These are phyloP conservation scores for Jamesozyma rosinii DNA, from an alignment of 805 yeast genomes.

Conservation along the genomic window DNA sequence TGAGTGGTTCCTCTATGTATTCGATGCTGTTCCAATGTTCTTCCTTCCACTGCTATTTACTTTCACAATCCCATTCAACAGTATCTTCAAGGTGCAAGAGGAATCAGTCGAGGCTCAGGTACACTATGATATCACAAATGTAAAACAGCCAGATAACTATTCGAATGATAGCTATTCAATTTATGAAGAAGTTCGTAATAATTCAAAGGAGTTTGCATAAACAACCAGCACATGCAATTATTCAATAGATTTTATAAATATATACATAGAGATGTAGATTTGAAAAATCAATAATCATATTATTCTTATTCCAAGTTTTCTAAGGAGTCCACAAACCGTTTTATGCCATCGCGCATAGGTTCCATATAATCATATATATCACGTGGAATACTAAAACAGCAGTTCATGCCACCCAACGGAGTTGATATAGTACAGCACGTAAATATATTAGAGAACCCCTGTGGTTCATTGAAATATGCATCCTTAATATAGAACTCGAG, in stretches of 20 bases:
- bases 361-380: slow-evolving; percentile 5
- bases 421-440: slow-evolving; percentile 19
- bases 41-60: slow-evolving; percentile 5
- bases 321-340: neutral
- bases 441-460: slow-evolving; percentile 19
- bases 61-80: slow-evolving; percentile 8
- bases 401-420: slow-evolving; percentile 20
- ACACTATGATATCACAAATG: neutral
- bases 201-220: neutral
- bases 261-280: no score
- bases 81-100: slow-evolving; percentile 12
- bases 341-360: slow-evolving; percentile 5
- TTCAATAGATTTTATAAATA: no score
- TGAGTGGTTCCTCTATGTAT: slow-evolving; percentile 24
- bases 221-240: no score
- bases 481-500: slow-evolving; percentile 13
- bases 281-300: neutral
- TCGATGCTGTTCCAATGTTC: slow-evolving; percentile 28
- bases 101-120: slow-evolving; percentile 11
- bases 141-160: neutral
- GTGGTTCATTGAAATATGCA: slow-evolving; percentile 24
- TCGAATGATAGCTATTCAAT: neutral
- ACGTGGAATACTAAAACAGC: slow-evolving; percentile 18
- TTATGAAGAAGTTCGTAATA: neutral
- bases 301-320: neutral